Evolutionary conservation across 140 eudicot species (phyloP).

Genomic region (Stevia rebaudiana): DNA sequence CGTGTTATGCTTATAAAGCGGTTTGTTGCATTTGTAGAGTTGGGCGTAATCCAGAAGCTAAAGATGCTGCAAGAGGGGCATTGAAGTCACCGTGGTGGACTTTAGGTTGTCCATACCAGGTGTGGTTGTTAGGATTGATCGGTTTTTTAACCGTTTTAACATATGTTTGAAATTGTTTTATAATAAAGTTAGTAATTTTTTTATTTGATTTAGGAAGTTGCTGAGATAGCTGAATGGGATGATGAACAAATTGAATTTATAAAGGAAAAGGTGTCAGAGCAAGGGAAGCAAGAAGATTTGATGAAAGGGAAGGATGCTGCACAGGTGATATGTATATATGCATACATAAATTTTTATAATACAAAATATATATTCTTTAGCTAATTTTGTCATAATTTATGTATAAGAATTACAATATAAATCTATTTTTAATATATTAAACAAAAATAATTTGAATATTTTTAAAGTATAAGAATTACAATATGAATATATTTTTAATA

Average conservation of each 20-base stretch:
- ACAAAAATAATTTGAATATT: too few relatives aligned
- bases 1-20: not conserved
- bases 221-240: slow-evolving; percentile 91
- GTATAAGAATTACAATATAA: too few relatives aligned
- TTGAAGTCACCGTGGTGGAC: slow-evolving; percentile 99
- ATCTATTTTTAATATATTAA: too few relatives aligned
- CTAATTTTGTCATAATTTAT: too few relatives aligned
- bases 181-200: not conserved
- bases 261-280: slow-evolving; percentile 70
- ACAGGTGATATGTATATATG: slow-evolving; percentile 44
- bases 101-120: slow-evolving; percentile 90
- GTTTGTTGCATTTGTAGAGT: slow-evolving; percentile 44
- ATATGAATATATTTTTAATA: too few relatives aligned
- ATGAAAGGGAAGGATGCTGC: slow-evolving; percentile 79
- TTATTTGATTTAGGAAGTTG: slow-evolving; percentile 62
- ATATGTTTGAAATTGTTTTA: not conserved
- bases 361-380: too few relatives aligned
- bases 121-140: slow-evolving; percentile 20
- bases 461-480: too few relatives aligned
- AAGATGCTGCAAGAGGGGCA: slow-evolving; percentile 96
- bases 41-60: slow-evolving; percentile 82
- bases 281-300: slow-evolving; percentile 79
- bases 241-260: slow-evolving; percentile 95
- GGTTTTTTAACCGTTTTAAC: not conserved
- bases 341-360: too few relatives aligned